Conservation (phyloP, 495 filamentous ascomycete species). For the Cercophora samala region DNA sequence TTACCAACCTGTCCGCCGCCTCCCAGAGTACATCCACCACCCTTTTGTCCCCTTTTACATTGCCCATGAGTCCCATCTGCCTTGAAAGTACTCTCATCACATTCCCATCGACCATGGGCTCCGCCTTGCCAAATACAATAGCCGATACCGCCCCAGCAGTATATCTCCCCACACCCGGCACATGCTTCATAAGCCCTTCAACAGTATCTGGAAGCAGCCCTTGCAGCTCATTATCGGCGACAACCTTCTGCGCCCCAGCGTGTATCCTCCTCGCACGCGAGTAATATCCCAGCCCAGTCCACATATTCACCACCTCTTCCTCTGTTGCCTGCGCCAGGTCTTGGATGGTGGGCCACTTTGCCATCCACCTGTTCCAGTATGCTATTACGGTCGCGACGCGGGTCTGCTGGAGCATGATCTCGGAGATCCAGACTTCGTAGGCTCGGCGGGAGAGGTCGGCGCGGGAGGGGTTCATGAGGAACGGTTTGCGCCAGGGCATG, state of each 20-base stretch:
- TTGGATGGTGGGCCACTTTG: slow-evolving; percentile 39
- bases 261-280: slow-evolving; percentile 42
- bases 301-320: slow-evolving; percentile 40
- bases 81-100: slow-evolving; percentile 45
- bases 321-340: slow-evolving; percentile 35
- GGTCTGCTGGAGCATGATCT: slow-evolving; percentile 52
- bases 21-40: slow-evolving; percentile 42
- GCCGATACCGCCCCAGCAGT: slow-evolving; percentile 47
- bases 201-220: slow-evolving; percentile 18
- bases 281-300: slow-evolving; percentile 48
- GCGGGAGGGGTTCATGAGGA: slow-evolving; percentile 27
- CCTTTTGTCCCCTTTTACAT: slow-evolving; percentile 40
- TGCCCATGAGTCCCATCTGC: slow-evolving; percentile 41
- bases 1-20: slow-evolving; percentile 40
- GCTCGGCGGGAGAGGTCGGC: slow-evolving; percentile 37
- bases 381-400: slow-evolving; percentile 43
- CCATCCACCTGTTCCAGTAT: slow-evolving; percentile 48
- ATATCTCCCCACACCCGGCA: slow-evolving; percentile 47
- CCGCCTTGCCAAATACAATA: slow-evolving; percentile 44
- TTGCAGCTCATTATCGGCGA: slow-evolving; percentile 14
- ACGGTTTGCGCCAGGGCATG: slow-evolving; percentile 51
- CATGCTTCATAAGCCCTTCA: slow-evolving; percentile 29
- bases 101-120: slow-evolving; percentile 50
- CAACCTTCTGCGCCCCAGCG: slow-evolving; percentile 38
- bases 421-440: slow-evolving; percentile 52